A percentile compares a stretch with the other conserved stretches of the same genome.
These are phyloP conservation scores for Ramichloridium luteum DNA, from an alignment of 2,329 filamentous ascomycete genomes.

Conservation along the genomic window DNA sequence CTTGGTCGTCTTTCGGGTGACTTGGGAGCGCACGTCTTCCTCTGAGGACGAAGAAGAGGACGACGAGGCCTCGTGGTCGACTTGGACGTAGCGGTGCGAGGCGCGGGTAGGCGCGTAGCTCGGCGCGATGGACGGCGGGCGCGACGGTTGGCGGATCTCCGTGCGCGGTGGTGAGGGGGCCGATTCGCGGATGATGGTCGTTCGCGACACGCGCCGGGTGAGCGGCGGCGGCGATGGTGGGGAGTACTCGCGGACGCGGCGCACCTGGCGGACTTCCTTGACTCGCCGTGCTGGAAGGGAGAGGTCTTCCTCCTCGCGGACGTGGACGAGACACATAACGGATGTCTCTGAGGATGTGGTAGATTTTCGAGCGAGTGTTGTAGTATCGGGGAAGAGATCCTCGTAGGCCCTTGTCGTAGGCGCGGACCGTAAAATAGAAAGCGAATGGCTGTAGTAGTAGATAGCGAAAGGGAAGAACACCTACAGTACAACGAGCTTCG, in stretches of 20 bases:
- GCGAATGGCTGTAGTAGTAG: no score
- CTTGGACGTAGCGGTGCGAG: constrained; percentile 34
- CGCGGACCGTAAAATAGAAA: no score
- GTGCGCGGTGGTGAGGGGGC: constrained; percentile 8
- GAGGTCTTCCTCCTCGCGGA: constrained; percentile 34
- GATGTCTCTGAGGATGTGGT: no score
- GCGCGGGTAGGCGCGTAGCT: constrained; percentile 6
- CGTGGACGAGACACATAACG: constrained; percentile 38
- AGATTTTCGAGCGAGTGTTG: no score
- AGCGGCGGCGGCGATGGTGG: constrained; percentile 16
- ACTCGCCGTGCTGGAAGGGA: constrained; percentile 19
- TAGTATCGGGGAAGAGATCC: no score
- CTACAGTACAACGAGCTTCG: no score
- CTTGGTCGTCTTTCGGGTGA: constrained; percentile 13
- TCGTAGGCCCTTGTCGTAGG: no score
- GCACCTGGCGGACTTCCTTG: constrained; percentile 27
- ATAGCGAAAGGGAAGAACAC: no score
- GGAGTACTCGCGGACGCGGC: constrained; percentile 10
- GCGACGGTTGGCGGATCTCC: neutral
- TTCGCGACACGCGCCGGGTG: constrained; percentile 5
- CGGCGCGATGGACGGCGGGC: constrained; percentile 2
- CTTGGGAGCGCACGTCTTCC: constrained; percentile 13
- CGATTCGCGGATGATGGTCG: neutral
- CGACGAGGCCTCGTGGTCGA: constrained; percentile 21
- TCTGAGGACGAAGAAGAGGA: constrained; percentile 19